These are phyloP conservation scores for Acidiella bohemica DNA, from an alignment of 495 filamentous ascomycete species.

Conservation along the genomic window DNA sequence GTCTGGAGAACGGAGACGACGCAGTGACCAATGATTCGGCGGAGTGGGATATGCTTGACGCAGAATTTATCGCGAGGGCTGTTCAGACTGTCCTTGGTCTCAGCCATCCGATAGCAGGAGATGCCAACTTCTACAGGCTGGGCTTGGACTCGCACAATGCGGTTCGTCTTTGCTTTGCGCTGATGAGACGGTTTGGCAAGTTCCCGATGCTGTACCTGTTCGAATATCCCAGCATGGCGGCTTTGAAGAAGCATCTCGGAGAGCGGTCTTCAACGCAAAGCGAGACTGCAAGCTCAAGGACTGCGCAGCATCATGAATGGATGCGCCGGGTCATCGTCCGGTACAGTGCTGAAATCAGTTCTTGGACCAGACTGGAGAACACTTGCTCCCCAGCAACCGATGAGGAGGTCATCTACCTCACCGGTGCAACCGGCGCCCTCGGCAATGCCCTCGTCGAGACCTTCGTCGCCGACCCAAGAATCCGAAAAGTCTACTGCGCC, in stretches of 20 bases:
- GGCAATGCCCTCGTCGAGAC: conserved; percentile 43
- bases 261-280: not conserved
- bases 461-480: conserved; percentile 26
- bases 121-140: not conserved
- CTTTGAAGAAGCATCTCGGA: not conserved
- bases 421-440: conserved; percentile 46
- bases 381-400: too few species aligned
- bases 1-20: not conserved
- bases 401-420: conserved; percentile 34
- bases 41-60: not conserved
- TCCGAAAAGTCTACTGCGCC: conserved; percentile 41
- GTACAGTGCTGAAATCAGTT: not conserved
- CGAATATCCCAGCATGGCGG: not conserved
- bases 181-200: not conserved
- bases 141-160: not conserved
- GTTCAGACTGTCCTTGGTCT: not conserved
- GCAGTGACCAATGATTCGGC: not conserved
- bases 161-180: not conserved
- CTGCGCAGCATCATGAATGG: too few species aligned
- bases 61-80: not conserved
- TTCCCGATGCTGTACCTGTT: not conserved
- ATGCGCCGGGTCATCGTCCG: not conserved
- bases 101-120: not conserved
- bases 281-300: too few species aligned
- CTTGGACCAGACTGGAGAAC: not conserved